Conservation (phyloP, 2,329 filamentous ascomycete genomes). For the Colletotrichum horii region DNA sequence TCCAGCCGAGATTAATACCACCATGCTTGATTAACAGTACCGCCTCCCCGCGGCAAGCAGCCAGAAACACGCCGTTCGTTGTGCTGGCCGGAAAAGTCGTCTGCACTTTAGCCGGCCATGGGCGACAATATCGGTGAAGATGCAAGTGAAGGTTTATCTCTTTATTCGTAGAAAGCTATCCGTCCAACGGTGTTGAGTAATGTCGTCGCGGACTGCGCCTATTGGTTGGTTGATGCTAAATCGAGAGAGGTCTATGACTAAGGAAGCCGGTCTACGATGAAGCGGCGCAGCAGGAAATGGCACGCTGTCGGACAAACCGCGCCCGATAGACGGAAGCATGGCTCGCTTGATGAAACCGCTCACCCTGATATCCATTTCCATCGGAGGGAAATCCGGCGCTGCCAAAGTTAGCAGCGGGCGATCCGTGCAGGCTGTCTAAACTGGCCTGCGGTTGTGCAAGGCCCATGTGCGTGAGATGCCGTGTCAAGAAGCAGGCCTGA, state of each 20-base stretch:
- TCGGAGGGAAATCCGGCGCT: background rate
- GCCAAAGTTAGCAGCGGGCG: background rate
- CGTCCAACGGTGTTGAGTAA: background rate
- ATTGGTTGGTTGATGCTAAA: background rate
- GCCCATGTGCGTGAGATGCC: background rate
- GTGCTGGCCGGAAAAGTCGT: background rate
- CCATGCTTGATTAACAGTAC: background rate
- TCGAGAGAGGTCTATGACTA: background rate
- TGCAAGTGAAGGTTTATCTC: background rate
- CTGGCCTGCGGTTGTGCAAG: background rate
- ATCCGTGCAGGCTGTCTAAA: background rate
- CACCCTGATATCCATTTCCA: background rate
- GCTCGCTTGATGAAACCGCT: background rate
- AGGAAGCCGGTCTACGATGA: background rate
- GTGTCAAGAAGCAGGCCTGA: background rate
- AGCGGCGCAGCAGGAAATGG: background rate
- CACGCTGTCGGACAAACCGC: background rate
- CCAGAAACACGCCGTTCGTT: background rate
- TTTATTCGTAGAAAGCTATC: background rate
- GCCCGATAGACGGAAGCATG: background rate
- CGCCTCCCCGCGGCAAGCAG: background rate
- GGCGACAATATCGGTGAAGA: background rate
- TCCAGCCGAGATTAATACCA: background rate
- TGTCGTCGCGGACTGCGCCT: background rate
- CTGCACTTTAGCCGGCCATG: background rate